phyloP scores from a whole-genome alignment of 2,329 filamentous ascomycete genomes.

The Dendryphion nanum region DNA sequence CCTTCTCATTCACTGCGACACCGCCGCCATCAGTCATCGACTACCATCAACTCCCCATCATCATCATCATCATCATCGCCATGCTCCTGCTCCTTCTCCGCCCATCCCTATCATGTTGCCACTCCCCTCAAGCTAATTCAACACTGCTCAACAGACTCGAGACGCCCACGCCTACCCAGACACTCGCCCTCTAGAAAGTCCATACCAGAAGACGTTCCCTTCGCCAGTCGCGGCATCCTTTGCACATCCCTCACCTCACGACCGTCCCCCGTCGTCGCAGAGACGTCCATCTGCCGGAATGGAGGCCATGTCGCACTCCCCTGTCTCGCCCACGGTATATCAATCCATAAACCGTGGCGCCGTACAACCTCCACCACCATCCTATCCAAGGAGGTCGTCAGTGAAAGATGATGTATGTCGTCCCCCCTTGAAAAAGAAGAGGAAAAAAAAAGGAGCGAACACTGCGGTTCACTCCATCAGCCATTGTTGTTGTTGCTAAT shows the following conservation, averaged over 20 bases:
- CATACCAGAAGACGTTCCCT: conserved; percentile 39
- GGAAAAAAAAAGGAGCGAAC: too few species aligned
- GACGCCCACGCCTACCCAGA: conserved; percentile 36
- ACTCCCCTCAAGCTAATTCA: not conserved
- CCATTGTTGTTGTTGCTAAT: conserved; percentile 25
- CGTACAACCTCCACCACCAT: conserved; percentile 34
- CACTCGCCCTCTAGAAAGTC: conserved; percentile 29
- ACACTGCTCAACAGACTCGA: conserved; percentile 21
- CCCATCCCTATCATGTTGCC: not conserved
- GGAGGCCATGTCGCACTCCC: conserved; percentile 39
- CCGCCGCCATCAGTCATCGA: conserved; percentile 2
- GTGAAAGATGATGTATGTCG: conserved; percentile 36
- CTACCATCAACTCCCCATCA: not conserved
- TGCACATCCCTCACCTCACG: conserved; percentile 36
- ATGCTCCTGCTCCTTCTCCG: not conserved
- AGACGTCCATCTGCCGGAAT: conserved; percentile 29
- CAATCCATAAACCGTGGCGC: conserved; percentile 31
- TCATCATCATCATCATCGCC: conserved; percentile 1
- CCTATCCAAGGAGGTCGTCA: conserved; percentile 30
- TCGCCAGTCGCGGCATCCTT: conserved; percentile 34
- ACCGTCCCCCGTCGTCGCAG: conserved; percentile 38
- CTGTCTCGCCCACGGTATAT: conserved; percentile 38
- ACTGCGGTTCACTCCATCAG: too few species aligned
- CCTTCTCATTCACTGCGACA: not conserved
- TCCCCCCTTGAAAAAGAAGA: too few species aligned